Evolutionary conservation across 768 basidiomycete species (phyloP), one percentile per base, ranked within the genome.

Genomic region (Dentipellis sp.): DNA sequence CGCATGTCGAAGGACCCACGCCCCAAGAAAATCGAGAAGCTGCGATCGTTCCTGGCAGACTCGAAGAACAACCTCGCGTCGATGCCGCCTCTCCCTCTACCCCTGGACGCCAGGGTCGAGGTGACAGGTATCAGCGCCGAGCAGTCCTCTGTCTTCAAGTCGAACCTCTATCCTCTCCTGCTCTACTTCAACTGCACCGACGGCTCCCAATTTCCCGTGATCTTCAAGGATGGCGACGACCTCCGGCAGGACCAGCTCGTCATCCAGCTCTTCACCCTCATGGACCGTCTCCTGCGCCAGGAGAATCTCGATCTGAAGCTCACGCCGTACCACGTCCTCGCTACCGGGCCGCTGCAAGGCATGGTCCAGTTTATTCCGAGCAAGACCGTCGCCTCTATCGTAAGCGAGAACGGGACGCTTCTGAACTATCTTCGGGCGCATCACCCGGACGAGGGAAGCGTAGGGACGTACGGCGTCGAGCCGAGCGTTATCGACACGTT

Each of bases 221-320:
- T 99, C 58, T 97, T 98, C 79, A 99, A 98, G 71, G 94, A 97
- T 62, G 97, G 97, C 12, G 97, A 98, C 66, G 97, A 99, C 66
- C 87, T 98, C 78, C 85, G 97, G 19, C 97, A 99, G 69, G 97
- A 99, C 67, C 97, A 99, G 68, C 82, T 99, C 38, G 94, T 98
- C 23, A 88, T 98, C 51, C 97, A 99, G 69, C 77, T 98, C n/a
- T 94, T 99, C 69, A 97, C 94, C 14, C 81, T 99, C 23, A 99
- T 99, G 97, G 94, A 99, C 67, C 79, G 89, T 50, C 70, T 99
- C 22, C 71, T 98, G 58, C 75, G 93, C 56, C 95, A 94, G 71
- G 97, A 98, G 73, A 97, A 97, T 67, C 69, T 99, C 53, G 97
- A 98, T 66, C 74, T 98, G 56, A 91, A 92, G 66, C 68, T 99